These are phyloP conservation scores for Candida parachauliodes DNA, from an alignment of 805 yeast genomes.

Conservation along the genomic window DNA sequence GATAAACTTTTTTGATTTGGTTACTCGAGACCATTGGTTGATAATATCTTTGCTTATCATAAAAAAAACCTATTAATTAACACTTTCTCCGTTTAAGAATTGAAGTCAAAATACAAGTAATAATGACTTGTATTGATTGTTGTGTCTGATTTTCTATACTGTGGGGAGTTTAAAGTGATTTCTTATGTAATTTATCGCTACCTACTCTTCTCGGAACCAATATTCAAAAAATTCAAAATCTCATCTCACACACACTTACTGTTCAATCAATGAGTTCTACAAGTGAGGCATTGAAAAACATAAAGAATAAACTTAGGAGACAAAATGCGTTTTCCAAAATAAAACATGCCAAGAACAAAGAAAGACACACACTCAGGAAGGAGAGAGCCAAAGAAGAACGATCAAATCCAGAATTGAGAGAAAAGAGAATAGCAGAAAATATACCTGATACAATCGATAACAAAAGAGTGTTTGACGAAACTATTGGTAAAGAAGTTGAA, in stretches of 20 bases:
- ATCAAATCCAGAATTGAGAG: conserved; percentile 75
- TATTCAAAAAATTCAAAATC: too few species aligned
- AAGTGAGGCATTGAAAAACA: conserved; percentile 34
- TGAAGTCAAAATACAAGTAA: too few species aligned
- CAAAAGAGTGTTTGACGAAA: conserved; percentile 83
- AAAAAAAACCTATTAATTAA: too few species aligned
- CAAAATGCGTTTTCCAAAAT: conserved; percentile 72
- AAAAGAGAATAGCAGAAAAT: conserved; percentile 72
- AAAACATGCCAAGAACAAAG: conserved; percentile 71
- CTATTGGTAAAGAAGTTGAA: conserved; percentile 58
- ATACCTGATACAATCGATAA: conserved; percentile 80
- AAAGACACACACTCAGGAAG: conserved; percentile 72
- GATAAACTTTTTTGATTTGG: conserved; percentile 17
- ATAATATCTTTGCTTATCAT: conserved; percentile 7
- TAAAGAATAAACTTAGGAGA: conserved; percentile 76
- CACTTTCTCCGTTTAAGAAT: too few species aligned
- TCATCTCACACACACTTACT: conserved; percentile 5
- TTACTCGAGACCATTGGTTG: conserved; percentile 17
- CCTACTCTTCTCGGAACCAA: too few species aligned
- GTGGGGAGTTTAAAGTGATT: too few species aligned
- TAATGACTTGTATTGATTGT: too few species aligned
- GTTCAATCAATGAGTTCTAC: conserved; percentile 18
- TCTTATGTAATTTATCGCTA: too few species aligned
- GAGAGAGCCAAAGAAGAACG: conserved; percentile 85
- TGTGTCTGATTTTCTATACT: too few species aligned